Percentiles rank a stretch among this genome's conserved stretches.
These are phyloP conservation scores for Auricularia auricula-judae DNA, from an alignment of 768 basidiomycete genomes.

Conservation along the genomic window DNA sequence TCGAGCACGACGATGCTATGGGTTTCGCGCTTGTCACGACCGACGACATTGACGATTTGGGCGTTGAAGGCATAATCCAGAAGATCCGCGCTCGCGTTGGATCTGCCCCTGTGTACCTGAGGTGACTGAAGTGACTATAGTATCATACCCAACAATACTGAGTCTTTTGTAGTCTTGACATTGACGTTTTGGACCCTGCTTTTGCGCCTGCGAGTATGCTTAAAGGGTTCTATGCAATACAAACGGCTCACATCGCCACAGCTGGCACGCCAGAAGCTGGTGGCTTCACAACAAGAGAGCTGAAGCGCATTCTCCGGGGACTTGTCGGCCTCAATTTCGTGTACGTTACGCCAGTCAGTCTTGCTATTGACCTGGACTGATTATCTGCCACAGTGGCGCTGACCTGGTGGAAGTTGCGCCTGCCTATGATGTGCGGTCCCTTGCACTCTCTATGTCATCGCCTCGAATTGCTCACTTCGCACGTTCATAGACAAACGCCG, in stretches of 20 bases:
- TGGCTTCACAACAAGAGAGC: slow-evolving; percentile 75
- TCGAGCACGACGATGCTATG: slow-evolving; percentile 56
- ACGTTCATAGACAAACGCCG: slow-evolving; percentile 28
- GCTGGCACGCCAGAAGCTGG: slow-evolving; percentile 80
- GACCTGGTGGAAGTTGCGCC: slow-evolving; percentile 69
- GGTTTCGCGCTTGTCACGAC: slow-evolving; percentile 74
- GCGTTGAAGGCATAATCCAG: slow-evolving; percentile 55
- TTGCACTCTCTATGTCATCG: background rate
- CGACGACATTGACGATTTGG: slow-evolving; percentile 76
- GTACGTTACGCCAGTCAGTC: slow-evolving; percentile 29
- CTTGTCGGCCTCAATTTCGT: slow-evolving; percentile 71
- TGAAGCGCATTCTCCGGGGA: slow-evolving; percentile 72
- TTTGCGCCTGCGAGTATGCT: slow-evolving; percentile 67
- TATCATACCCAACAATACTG: background rate
- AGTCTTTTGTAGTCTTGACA: slow-evolving; percentile 47
- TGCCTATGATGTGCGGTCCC: slow-evolving; percentile 47
- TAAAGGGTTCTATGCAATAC: background rate
- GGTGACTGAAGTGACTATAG: slow-evolving; percentile 18
- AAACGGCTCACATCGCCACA: slow-evolving; percentile 16
- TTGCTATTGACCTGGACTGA: background rate
- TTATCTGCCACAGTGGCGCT: slow-evolving; percentile 35
- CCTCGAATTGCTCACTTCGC: background rate
- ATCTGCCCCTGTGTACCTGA: slow-evolving; percentile 64
- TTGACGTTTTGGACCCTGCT: slow-evolving; percentile 75
- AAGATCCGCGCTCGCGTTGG: slow-evolving; percentile 67